Percentiles rank a stretch among this genome's conserved stretches.
phyloP scores from a whole-genome alignment of 2,329 filamentous ascomycete genomes.

The Fusarium duplospermum region DNA sequence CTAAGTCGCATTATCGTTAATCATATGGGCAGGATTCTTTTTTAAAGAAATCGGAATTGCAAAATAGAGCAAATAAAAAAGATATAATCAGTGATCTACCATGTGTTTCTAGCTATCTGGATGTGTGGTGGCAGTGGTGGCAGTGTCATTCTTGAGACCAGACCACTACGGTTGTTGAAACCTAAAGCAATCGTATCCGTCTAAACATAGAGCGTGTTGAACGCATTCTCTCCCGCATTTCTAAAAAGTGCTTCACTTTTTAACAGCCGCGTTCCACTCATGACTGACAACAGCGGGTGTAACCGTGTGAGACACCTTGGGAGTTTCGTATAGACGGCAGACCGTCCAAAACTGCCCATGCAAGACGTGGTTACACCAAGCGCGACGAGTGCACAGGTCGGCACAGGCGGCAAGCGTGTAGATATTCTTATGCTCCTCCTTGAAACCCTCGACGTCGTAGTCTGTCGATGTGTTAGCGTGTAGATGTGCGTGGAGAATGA shows the following conservation, averaged over 20 bases:
- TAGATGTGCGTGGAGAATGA: no score
- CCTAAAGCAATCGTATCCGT: neutral
- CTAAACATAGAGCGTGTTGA: neutral
- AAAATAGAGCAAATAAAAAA: neutral
- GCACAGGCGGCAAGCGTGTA: no score
- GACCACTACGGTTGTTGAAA: neutral
- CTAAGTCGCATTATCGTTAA: no score
- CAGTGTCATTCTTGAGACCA: neutral
- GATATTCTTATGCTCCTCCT: no score
- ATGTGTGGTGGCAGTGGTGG: neutral
- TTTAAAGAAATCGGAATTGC: no score
- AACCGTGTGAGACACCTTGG: neutral
- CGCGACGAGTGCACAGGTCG: no score
- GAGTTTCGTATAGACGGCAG: neutral
- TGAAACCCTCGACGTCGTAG: no score
- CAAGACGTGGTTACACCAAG: neutral
- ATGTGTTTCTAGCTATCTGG: neutral
- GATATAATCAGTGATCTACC: neutral
- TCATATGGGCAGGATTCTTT: no score
- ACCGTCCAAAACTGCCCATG: neutral
- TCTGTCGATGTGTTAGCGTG: no score
- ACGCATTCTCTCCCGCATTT: neutral
- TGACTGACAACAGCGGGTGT: neutral
- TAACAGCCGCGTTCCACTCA: neutral
- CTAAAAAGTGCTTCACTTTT: neutral